Conservation (phyloP, 768 basidiomycete genomes). For the Hygrophorus pudorinus region DNA sequence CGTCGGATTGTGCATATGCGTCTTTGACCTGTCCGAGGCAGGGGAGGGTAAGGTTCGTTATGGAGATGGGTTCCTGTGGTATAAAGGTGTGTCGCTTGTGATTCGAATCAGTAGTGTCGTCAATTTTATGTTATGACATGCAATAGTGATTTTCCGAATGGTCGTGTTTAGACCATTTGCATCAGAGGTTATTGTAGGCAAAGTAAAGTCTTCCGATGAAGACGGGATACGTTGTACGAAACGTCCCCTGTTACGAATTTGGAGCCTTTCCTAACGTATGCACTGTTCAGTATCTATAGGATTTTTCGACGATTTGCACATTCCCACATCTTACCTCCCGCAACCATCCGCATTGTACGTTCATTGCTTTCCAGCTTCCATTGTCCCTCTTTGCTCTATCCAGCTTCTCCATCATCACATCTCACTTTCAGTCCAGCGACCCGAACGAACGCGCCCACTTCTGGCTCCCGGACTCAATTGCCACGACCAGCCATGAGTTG, state of each 20-base stretch:
- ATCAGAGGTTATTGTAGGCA: slow-evolving; percentile 84
- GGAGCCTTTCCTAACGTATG: neutral
- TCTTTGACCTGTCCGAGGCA: slow-evolving; percentile 79
- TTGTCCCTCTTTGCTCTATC: neutral
- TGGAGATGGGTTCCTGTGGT: slow-evolving; percentile 92
- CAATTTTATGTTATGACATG: neutral
- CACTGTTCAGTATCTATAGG: slow-evolving; percentile 59
- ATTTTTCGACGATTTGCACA: slow-evolving; percentile 92
- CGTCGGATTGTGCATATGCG: slow-evolving; percentile 83
- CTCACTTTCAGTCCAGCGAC: slow-evolving; percentile 36
- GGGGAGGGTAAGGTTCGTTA: slow-evolving; percentile 91
- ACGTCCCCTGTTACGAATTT: neutral
- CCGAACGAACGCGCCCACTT: slow-evolving; percentile 77
- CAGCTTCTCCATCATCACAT: neutral
- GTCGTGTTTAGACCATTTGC: slow-evolving; percentile 88
- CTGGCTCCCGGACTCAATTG: slow-evolving; percentile 46
- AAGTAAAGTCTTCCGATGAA: slow-evolving; percentile 79
- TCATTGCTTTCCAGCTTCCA: neutral
- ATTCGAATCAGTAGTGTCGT: neutral
- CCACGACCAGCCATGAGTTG: slow-evolving; percentile 47
- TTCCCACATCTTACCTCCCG: slow-evolving; percentile 72
- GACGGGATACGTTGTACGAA: slow-evolving; percentile 74
- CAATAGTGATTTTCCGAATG: slow-evolving; percentile 74
- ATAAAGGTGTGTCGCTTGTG: slow-evolving; percentile 55
- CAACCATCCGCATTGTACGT: slow-evolving; percentile 72